A percentile compares a stretch with the other conserved stretches of the same genome.
These are phyloP conservation scores for Ceratocystis lukuohia DNA, from an alignment of 2,329 filamentous ascomycete species.

Conservation along the genomic window DNA sequence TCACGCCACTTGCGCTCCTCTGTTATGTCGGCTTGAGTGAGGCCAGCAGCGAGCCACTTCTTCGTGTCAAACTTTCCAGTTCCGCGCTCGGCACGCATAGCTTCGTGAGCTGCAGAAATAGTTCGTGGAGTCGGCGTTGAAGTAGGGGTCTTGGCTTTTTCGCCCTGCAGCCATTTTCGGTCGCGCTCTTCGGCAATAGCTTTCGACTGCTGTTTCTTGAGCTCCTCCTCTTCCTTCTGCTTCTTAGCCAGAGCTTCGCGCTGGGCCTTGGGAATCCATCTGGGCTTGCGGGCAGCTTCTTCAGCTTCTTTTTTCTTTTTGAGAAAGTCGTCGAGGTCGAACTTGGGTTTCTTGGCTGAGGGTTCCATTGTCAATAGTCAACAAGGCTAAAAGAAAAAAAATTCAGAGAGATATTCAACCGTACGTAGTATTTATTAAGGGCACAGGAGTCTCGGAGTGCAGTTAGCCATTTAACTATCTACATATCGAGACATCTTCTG, in stretches of 20 bases:
- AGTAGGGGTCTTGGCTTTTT: neutral
- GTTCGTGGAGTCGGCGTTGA: constrained; percentile 8
- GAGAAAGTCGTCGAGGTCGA: constrained; percentile 77
- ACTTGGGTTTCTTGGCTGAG: constrained; percentile 32
- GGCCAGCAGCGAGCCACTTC: constrained; percentile 18
- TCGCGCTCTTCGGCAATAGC: constrained; percentile 16
- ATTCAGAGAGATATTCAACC: neutral
- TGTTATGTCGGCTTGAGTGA: constrained; percentile 39
- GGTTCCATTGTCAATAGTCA: constrained; percentile 15
- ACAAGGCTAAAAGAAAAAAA: neutral
- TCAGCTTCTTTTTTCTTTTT: constrained; percentile 77
- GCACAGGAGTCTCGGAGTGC: neutral
- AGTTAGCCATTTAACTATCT: neutral
- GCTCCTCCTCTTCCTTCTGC: constrained; percentile 54
- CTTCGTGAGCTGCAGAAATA: constrained; percentile 19
- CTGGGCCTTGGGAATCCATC: constrained; percentile 73
- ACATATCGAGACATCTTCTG: neutral
- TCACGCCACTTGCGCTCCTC: constrained; percentile 64
- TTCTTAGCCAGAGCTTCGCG: constrained; percentile 68
- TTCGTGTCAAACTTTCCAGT: constrained; percentile 17
- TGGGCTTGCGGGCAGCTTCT: constrained; percentile 72
- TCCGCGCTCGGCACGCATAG: constrained; percentile 19
- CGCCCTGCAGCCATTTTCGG: constrained; percentile 18
- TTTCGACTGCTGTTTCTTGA: constrained; percentile 16
- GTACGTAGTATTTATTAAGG: neutral